Evolutionary conservation across 805 yeast genomes (phyloP).

Genomic region (Kluyveromyces aestuarii): DNA sequence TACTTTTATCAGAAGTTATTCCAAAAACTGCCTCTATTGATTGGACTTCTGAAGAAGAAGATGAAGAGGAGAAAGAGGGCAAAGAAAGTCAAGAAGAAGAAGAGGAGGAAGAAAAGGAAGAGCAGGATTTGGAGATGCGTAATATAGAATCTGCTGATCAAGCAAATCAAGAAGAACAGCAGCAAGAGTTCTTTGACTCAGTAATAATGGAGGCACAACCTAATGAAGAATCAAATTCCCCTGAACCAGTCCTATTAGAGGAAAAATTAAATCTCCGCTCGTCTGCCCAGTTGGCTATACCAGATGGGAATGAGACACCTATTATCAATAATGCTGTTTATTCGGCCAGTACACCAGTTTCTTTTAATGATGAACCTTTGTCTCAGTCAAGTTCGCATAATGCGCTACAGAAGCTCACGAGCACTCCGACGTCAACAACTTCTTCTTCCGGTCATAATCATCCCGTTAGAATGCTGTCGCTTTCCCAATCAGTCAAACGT

Average conservation of each 20-base stretch:
- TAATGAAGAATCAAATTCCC: background rate
- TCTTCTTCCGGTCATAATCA: background rate
- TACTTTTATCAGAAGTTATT: conserved; percentile 61
- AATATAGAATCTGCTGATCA: background rate
- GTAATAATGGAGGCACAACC: background rate
- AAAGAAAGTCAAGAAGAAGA: conserved; percentile 45
- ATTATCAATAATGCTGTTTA: background rate
- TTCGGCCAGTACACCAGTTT: background rate
- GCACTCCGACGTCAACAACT: background rate
- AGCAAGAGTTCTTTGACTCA: background rate
- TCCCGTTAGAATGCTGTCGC: conserved; percentile 7
- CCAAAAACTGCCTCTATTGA: conserved; percentile 79
- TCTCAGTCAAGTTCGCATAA: background rate
- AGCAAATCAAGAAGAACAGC: background rate
- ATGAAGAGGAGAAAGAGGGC: conserved; percentile 26
- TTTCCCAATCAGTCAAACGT: conserved; percentile 19
- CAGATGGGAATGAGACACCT: background rate
- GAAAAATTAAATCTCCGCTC: background rate
- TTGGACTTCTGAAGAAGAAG: conserved; percentile 85
- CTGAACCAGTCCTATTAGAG: background rate
- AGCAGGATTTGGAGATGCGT: background rate
- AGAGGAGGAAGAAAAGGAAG: conserved; percentile 4
- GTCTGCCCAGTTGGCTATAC: background rate
- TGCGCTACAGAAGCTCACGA: background rate
- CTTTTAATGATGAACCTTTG: background rate